Evolutionary conservation across 441 rosid genomes (phyloP), one percentile per base, ranked within the genome.

Genomic region (Gossypium gossypioides): DNA sequence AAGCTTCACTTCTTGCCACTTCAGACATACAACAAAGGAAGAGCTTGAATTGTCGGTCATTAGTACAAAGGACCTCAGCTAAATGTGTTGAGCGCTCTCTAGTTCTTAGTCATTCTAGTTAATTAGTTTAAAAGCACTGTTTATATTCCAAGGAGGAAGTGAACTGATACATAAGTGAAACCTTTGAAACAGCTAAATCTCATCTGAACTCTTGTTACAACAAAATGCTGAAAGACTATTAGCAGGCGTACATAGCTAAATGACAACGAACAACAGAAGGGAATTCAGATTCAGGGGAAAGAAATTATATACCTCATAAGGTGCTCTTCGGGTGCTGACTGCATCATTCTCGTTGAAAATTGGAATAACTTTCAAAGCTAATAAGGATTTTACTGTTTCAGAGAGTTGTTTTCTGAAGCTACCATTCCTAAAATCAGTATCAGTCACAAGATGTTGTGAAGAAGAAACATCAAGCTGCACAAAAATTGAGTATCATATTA

Each of bases 311-410:
- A 82, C 87, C 85, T 80, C 83, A 51, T 84, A 82, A 29, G 87
- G 87, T 27, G 85, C 84, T 77, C 68, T 84, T 62, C 84, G 80
- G 6, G 87, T 84, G 75, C 87, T 84, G 65, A 84, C 76, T 8
- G 87, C 84, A 65, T 84, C 87, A 74, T 84, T 84, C 75, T 84
- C 87, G 65, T 84, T 84, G 72, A 84, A 81, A 54, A 84, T 74
- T n/a, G 88, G 88, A 79, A 84, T 74, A 56, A 82, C 88, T 62
- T 65, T 81, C 50, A 82, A 71, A 34, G 83, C 65, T 73, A 84
- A 52, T 58, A 84, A 74, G 8, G 88, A 82, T 64, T 77, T 63
- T 69, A 84, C 84, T 0, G 85, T 84, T 68, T 84, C 86, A 67
- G 54, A 73, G 37, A 84, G 84, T 42, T 82, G 86, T 44, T 60